Evolutionary conservation across 225 moss, liverwort and hornwort species (phyloP).

Genomic region (Antitrichia curtipendula): DNA sequence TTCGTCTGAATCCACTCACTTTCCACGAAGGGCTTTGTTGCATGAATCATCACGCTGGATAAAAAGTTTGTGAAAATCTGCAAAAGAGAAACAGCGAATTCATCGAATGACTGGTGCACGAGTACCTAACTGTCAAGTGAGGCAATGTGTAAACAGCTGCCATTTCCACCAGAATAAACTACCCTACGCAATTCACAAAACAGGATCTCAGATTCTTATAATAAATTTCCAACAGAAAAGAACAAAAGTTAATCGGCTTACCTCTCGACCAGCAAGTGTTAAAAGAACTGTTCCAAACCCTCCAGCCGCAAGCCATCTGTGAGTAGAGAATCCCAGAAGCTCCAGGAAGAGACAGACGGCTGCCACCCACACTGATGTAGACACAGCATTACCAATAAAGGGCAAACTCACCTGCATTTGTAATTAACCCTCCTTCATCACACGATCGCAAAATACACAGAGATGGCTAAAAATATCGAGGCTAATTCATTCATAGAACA

Average conservation of each 20-base stretch:
- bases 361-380: slow-evolving; percentile 96
- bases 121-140: not conserved
- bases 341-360: slow-evolving; percentile 93
- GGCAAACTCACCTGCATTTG: slow-evolving; percentile 68
- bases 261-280: slow-evolving; percentile 98
- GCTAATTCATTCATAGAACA: not conserved
- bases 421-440: not conserved
- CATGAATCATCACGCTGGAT: slow-evolving; percentile 94
- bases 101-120: not conserved
- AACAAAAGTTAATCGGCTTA: not conserved
- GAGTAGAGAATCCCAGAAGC: slow-evolving; percentile 88
- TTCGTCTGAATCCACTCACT: slow-evolving; percentile 99
- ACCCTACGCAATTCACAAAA: not conserved
- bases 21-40: slow-evolving; percentile 89
- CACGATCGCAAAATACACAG: not conserved
- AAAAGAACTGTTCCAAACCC: slow-evolving; percentile 94
- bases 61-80: slow-evolving; percentile 98
- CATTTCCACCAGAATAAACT: not conserved
- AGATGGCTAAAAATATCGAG: not conserved
- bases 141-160: not conserved
- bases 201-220: not conserved
- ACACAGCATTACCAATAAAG: slow-evolving; percentile 80
- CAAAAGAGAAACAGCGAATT: not conserved
- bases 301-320: slow-evolving; percentile 93
- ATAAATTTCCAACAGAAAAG: not conserved